phyloP scores from a whole-genome alignment of 805 yeast species.

The Ogataea methanolica region DNA sequence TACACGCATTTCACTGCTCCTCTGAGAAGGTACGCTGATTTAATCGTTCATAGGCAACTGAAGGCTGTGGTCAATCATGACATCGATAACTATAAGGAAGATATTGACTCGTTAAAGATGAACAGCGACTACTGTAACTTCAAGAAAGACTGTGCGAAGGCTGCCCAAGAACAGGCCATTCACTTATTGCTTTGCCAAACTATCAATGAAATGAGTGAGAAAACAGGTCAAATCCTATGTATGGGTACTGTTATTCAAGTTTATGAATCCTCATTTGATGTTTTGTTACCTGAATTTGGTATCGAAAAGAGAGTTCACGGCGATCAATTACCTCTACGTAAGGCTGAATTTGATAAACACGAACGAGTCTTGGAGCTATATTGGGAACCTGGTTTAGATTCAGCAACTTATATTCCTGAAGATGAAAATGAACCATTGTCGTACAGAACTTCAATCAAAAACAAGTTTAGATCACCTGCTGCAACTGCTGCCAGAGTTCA shows the following conservation, averaged over 20 bases:
- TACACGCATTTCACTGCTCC: conserved; percentile 96
- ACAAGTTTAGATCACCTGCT: conserved; percentile 69
- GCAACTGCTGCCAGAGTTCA: conserved; percentile 66
- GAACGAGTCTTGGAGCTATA: conserved; percentile 69
- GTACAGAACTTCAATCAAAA: conserved; percentile 72
- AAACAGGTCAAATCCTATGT: conserved; percentile 76
- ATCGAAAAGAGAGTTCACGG: conserved; percentile 96
- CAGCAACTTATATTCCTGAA: conserved; percentile 87
- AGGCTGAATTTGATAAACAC: conserved; percentile 83
- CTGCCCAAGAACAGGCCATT: conserved; percentile 92
- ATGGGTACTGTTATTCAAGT: conserved; percentile 89
- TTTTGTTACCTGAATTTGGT: conserved; percentile 87
- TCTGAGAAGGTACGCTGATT: conserved; percentile 84
- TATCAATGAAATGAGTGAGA: conserved; percentile 64
- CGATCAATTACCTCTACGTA: conserved; percentile 86
- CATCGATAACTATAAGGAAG: conserved; percentile 41
- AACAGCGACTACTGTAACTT: conserved; percentile 91
- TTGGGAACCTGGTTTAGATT: conserved; percentile 91
- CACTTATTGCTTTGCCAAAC: conserved; percentile 83
- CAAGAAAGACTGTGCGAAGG: conserved; percentile 89
- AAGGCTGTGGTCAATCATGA: conserved; percentile 52
- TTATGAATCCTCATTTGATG: conserved; percentile 94
- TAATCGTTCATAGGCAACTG: conserved; percentile 88
- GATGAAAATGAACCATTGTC: conserved; percentile 79
- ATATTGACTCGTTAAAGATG: conserved; percentile 67